These are phyloP conservation scores for Hibiscus mutabilis DNA, from an alignment of 345 rosid genomes.

Conservation along the genomic window DNA sequence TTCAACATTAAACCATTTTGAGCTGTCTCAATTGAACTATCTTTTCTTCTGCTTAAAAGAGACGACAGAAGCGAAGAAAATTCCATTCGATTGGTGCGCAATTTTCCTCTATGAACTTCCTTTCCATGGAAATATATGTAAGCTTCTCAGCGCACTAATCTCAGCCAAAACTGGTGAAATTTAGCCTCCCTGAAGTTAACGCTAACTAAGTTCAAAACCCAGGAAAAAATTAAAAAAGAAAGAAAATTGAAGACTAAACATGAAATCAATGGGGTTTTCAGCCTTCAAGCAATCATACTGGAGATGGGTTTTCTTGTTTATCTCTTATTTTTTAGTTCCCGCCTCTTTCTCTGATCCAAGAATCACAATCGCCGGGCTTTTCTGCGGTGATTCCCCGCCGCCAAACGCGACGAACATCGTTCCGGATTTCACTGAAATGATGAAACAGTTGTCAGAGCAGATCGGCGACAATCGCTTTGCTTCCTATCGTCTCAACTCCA, in stretches of 20 bases:
- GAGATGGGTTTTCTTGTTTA: conserved; percentile 10
- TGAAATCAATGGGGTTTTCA: conserved; percentile 9
- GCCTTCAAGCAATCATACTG: not conserved
- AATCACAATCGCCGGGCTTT: conserved; percentile 29
- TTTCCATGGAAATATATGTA: too few relatives aligned
- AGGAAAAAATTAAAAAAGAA: not conserved
- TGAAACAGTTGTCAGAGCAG: conserved; percentile 30
- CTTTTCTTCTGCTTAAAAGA: not conserved
- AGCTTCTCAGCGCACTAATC: not conserved
- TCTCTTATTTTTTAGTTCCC: conserved; percentile 4
- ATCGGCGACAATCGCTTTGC: conserved; percentile 32
- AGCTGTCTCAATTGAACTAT: not conserved
- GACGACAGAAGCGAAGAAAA: not conserved
- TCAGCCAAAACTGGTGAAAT: not conserved
- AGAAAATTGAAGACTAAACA: not conserved
- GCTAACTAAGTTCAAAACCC: not conserved
- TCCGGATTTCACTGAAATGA: conserved; percentile 37
- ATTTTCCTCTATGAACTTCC: not conserved
- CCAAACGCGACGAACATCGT: conserved; percentile 7
- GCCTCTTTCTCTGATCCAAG: conserved; percentile 34
- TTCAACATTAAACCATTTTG: not conserved
- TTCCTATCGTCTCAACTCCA: conserved; percentile 14
- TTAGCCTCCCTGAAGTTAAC: not conserved
- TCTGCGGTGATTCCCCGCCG: conserved; percentile 22
- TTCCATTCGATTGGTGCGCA: not conserved